Conservation (phyloP, 1,284 basidiomycete species). For the Fistulinella cinereoalba region DNA sequence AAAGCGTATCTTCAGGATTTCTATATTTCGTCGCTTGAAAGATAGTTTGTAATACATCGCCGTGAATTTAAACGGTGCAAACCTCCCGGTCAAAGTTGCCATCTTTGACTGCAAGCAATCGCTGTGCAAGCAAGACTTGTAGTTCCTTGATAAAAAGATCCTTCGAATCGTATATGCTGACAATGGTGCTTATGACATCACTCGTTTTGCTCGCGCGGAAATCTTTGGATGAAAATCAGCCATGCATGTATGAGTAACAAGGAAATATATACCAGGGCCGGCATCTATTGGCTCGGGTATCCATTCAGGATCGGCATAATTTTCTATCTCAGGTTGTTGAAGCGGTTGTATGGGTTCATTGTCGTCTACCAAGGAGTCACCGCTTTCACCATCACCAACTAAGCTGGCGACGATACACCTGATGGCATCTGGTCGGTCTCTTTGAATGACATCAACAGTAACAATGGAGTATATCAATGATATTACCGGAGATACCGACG, state of each 20-base stretch:
- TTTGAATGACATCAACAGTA: constrained; percentile 28
- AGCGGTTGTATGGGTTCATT: constrained; percentile 74
- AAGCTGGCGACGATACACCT: constrained; percentile 89
- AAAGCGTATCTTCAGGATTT: constrained; percentile 90
- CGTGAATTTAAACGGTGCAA: constrained; percentile 18
- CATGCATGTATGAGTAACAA: constrained; percentile 1
- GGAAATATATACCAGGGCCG: constrained; percentile 51
- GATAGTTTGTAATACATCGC: constrained; percentile 2
- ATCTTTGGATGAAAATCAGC: constrained; percentile 46
- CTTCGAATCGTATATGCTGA: constrained; percentile 94
- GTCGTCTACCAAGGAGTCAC: constrained; percentile 77
- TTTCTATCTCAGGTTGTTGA: constrained; percentile 72
- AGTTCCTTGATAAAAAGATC: constrained; percentile 93
- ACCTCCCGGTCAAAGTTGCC: constrained; percentile 86
- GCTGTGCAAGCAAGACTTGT: constrained; percentile 82
- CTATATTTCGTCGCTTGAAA: constrained; percentile 81
- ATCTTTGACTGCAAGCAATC: constrained; percentile 75
- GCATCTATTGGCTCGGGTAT: constrained; percentile 93
- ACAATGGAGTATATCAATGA: not conserved
- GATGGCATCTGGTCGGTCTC: constrained; percentile 87
- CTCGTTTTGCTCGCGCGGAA: constrained; percentile 85
- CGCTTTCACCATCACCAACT: constrained; percentile 81
- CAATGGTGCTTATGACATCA: constrained; percentile 90
- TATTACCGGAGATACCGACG: constrained; percentile 77
- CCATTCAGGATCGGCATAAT: constrained; percentile 88